phyloP scores from a whole-genome alignment of 2,329 filamentous ascomycete species.

The Gnomoniopsis sp. region DNA sequence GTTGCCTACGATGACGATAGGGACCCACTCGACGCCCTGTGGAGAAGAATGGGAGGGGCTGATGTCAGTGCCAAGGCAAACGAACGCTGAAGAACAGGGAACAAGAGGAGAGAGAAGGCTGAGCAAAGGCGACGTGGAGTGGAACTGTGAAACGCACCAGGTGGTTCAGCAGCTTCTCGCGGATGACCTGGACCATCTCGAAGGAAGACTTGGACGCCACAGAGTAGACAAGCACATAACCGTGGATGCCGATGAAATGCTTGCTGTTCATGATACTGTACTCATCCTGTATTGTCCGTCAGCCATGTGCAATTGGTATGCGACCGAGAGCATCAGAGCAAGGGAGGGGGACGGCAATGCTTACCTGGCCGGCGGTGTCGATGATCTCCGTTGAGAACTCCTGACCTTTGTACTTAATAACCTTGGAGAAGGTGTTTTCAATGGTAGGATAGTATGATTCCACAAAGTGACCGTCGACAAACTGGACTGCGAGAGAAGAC shows the following conservation, averaged over 20 bases:
- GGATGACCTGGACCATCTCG: slow-evolving; percentile 94
- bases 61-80: not conserved
- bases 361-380: slow-evolving; percentile 91
- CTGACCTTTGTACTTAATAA: slow-evolving; percentile 88
- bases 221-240: slow-evolving; percentile 98
- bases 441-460: slow-evolving; percentile 99
- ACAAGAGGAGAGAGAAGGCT: not conserved
- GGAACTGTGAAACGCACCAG: slow-evolving; percentile 51
- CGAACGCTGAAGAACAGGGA: not conserved
- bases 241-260: slow-evolving; percentile 98
- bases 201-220: slow-evolving; percentile 91
- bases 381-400: slow-evolving; percentile 97
- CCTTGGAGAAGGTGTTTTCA: slow-evolving; percentile 97
- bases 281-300: slow-evolving; percentile 65
- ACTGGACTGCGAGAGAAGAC: slow-evolving; percentile 94
- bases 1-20: slow-evolving; percentile 93
- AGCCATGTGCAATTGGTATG: not conserved
- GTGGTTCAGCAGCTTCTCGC: slow-evolving; percentile 96
- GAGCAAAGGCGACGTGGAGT: not conserved
- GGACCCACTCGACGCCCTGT: slow-evolving; percentile 87
- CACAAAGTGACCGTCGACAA: slow-evolving; percentile 96
- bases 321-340: not conserved
- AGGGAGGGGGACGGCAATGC: slow-evolving; percentile 20
- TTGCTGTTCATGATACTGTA: slow-evolving; percentile 98
- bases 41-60: not conserved